Base-by-base conservation (phyloP, 169 alveolate genomes). In the Besnoitia besnoiti region DNA sequence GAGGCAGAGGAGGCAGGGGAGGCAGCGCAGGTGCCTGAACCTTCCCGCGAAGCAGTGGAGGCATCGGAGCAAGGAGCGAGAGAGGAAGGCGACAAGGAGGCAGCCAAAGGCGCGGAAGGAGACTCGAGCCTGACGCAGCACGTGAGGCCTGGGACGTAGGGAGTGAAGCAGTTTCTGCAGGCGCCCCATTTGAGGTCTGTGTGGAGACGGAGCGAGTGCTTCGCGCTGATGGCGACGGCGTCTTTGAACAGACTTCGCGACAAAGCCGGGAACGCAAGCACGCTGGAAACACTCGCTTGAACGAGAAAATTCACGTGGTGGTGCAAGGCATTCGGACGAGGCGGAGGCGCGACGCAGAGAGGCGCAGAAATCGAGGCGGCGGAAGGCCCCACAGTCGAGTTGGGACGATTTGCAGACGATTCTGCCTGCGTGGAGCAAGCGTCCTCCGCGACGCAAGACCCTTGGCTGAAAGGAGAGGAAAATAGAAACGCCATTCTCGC, bases 141-240 rank as follows among this genome's bases (percentile, higher is more conserved):
- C 21, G 87, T 4, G 55, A 37, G 21, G 0, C 87, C 50, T 5
- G 87, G 87, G 44, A 77, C n/a, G 40, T 40, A 77, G 33, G 40
- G 59, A 1, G 87, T 40, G 1, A 2, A 10, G 87, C 87, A 77
- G 59, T 42, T 77, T 35, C 35, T 77, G 59, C 87, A 77, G 5
- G 87, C 87, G 40, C 61, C 35, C 87, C 87, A 77, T 35, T 77
- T 77, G 55, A 77, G 49, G 33, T 77, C 87, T 0, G 87, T 1
- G 87, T 44, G 49, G 35, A 77, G 30, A 0, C 87, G 87, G 37
- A 77, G 87, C 27, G 87, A 77, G 59, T 77, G 87, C 47, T 77
- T 77, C 50, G 3, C 37, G 59, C 87, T 40, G 87, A 77, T 42
- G 12, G 49, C 37, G 33, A 3, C 27, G 12, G 87, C 87, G 59